phyloP scores from a whole-genome alignment of 2,329 filamentous ascomycete species.

The Cladosporium cucumerinum region DNA sequence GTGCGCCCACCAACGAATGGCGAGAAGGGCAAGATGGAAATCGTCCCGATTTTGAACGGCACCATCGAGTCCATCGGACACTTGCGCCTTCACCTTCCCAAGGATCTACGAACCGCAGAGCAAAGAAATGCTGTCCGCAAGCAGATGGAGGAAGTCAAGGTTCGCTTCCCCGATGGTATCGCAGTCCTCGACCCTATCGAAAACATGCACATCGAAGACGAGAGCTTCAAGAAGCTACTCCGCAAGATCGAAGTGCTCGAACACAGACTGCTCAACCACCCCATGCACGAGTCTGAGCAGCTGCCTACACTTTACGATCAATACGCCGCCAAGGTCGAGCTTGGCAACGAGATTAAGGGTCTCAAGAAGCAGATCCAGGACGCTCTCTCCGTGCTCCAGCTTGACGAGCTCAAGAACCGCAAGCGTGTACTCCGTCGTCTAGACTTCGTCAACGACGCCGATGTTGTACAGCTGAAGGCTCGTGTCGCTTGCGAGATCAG shows the following conservation, averaged over 20 bases:
- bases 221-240: conserved; percentile 87
- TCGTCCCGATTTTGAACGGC: conserved; percentile 80
- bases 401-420: conserved; percentile 93
- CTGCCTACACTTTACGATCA: conserved; percentile 81
- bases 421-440: conserved; percentile 92
- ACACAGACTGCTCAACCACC: conserved; percentile 81
- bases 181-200: conserved; percentile 88
- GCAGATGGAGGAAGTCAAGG: conserved; percentile 71
- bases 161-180: conserved; percentile 87
- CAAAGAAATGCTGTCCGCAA: conserved; percentile 67
- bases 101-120: conserved; percentile 66
- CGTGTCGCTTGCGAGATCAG: conserved; percentile 97
- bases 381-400: conserved; percentile 82
- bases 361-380: conserved; percentile 83
- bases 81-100: conserved; percentile 77
- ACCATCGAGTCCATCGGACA: conserved; percentile 83
- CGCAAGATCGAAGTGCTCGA: conserved; percentile 95
- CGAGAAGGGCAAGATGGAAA: conserved; percentile 69
- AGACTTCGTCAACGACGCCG: conserved; percentile 90
- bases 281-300: conserved; percentile 84
- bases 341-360: conserved; percentile 76
- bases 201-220: conserved; percentile 91
- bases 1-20: conserved; percentile 59
- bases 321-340: conserved; percentile 75
- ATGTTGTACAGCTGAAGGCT: conserved; percentile 95